Base-by-base conservation (phyloP, 1,139 yeast genomes). In the Kodamaea plutei region DNA sequence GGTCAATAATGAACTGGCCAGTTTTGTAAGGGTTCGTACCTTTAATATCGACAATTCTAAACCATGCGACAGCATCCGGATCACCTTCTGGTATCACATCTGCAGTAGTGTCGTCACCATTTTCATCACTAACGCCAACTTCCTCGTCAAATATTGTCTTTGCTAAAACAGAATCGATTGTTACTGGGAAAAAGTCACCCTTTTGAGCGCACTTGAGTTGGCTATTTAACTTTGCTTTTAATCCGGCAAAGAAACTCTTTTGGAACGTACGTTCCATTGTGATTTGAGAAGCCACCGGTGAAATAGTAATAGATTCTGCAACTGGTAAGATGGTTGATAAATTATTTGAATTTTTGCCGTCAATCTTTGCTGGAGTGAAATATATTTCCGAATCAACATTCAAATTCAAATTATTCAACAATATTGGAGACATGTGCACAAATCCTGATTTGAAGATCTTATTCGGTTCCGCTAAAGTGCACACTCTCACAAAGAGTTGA, bases 61-160 rank as follows among this genome's bases (percentile, higher is more conserved):
- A 89, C 96, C 96, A 91, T 0, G 91, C 95, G 9, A 89, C 74
- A 0, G 77, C 69, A 49, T 88, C 88, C 0, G 85, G 79, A 24
- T 66, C 71, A 0, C 87, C 85, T 2, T 62, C 58, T 0, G 87
- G 88, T 2, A 69, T 58, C 1, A 71, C 57, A 6, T 48, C 51
- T 2, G 43, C 41, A 3, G 29, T 31, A 2, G 38, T 43, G 5
- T 47, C 52, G 3, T 51, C 50, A n/a, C n/a, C n/a, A n/a, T n/a
- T n/a, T 8, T 45, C 49, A n/a, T 40, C 38, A 41, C 58, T 52
- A 2, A 62, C 52, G 3, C 38, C 44, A 3, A 52, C 59, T 2
- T 58, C 62, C 3, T 53, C 52, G 17, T 65, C 67, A 46, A 73
- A 73, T 47, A 83, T 55, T 1, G 84, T 69, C 39, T 69, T 71